These are phyloP conservation scores for Citrus medica DNA, from an alignment of 345 rosid genomes.

Conservation along the genomic window DNA sequence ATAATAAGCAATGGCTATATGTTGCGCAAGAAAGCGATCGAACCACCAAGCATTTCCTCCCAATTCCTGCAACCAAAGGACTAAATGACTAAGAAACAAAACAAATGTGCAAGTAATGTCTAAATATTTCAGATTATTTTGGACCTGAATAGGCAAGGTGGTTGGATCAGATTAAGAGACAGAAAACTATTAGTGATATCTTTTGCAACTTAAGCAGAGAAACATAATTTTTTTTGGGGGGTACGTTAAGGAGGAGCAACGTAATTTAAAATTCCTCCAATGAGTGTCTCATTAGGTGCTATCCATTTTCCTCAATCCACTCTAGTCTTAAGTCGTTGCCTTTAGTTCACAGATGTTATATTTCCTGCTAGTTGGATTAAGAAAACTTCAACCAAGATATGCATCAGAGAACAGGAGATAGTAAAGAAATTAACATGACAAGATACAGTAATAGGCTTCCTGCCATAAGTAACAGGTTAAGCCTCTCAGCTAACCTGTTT, in stretches of 20 bases:
- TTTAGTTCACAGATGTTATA: background rate
- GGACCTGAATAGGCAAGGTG: background rate
- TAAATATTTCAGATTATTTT: background rate
- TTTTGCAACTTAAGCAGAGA: background rate
- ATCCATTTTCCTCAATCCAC: background rate
- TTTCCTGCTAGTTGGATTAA: background rate
- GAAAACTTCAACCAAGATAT: background rate
- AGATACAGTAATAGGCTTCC: background rate
- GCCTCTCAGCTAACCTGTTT: background rate
- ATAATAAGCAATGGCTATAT: constrained; percentile 74
- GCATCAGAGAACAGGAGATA: background rate
- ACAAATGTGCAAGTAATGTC: background rate
- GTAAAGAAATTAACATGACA: constrained; percentile 3
- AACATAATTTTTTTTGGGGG: background rate
- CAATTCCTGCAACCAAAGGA: constrained; percentile 64
- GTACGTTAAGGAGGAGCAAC: background rate
- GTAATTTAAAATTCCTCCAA: background rate
- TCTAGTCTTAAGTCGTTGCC: background rate
- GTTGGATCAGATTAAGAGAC: background rate
- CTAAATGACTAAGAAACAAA: constrained; percentile 2
- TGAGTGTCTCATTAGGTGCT: background rate
- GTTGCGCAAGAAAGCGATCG: constrained; percentile 87
- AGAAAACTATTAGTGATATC: background rate
- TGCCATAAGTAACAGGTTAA: background rate
- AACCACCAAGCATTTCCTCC: constrained; percentile 98